Percentiles rank a stretch among this genome's conserved stretches.
Conservation (phyloP, 768 basidiomycete genomes). For the Mycena epipterygia region DNA sequence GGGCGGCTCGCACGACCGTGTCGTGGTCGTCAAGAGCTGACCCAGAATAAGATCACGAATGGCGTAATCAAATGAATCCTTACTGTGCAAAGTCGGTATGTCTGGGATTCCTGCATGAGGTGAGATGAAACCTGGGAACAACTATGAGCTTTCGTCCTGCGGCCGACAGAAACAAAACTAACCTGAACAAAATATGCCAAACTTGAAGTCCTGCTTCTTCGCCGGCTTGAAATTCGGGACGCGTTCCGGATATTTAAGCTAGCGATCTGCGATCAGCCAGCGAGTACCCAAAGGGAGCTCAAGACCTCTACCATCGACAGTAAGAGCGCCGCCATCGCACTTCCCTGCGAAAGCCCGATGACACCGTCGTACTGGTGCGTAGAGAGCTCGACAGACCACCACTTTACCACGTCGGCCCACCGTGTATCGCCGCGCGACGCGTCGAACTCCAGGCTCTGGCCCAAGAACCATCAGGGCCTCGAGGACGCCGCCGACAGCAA, state of each 20-base stretch:
- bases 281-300: background rate
- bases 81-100: conserved; percentile 40
- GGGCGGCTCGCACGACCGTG: conserved; percentile 27
- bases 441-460: conserved; percentile 26
- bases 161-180: background rate
- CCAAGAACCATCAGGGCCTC: conserved; percentile 38
- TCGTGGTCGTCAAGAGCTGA: conserved; percentile 38
- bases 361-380: conserved; percentile 38
- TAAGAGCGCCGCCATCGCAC: conserved; percentile 39
- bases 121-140: conserved; percentile 27
- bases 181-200: conserved; percentile 42
- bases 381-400: conserved; percentile 41
- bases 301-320: conserved; percentile 35
- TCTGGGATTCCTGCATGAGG: conserved; percentile 38
- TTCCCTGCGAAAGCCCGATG: conserved; percentile 41
- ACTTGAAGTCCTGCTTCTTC: conserved; percentile 36
- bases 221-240: conserved; percentile 34
- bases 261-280: background rate
- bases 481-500: too few species aligned
- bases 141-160: background rate
- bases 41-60: background rate
- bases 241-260: conserved; percentile 39
- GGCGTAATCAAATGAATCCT: background rate
- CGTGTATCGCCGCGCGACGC: conserved; percentile 2
- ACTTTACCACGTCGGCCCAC: conserved; percentile 34